A percentile compares a stretch with the other conserved stretches of the same genome.
Evolutionary conservation across 331 rosid genomes (phyloP).

Genomic region (Stylosanthes scabra): DNA sequence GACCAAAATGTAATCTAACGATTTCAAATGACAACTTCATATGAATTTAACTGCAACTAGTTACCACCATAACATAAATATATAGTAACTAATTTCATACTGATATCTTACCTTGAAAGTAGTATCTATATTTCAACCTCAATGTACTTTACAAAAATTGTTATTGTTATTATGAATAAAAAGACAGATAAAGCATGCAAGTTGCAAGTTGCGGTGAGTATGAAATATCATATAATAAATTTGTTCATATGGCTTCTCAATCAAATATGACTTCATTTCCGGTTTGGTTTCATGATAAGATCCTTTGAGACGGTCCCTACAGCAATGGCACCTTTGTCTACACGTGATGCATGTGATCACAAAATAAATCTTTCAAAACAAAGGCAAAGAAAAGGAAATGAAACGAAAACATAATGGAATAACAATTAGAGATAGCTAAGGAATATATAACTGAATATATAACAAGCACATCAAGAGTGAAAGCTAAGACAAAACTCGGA

Average conservation of each 20-base stretch:
- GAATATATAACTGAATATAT: not conserved
- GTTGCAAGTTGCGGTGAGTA: constrained; percentile 46
- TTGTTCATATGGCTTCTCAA: not conserved
- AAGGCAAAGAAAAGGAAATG: not conserved
- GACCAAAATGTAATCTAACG: too few relatives aligned
- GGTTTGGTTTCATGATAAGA: constrained; percentile 27
- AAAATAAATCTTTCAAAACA: constrained; percentile 24
- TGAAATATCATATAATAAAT: not conserved
- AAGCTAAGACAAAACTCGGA: not conserved
- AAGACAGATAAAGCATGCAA: constrained; percentile 36
- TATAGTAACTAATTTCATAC: too few relatives aligned
- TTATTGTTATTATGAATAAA: constrained; percentile 9
- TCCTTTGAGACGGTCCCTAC: constrained; percentile 38
- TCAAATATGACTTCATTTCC: constrained; percentile 10
- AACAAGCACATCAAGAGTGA: constrained; percentile 1
- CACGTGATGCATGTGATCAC: constrained; percentile 33
- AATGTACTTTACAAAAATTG: constrained; percentile 48
- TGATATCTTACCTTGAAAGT: too few relatives aligned
- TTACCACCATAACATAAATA: too few relatives aligned
- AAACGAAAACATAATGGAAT: not conserved
- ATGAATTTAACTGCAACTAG: too few relatives aligned
- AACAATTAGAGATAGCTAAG: not conserved
- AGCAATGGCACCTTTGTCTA: constrained; percentile 41
- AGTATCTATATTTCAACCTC: constrained; percentile 26
- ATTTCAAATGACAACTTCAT: too few relatives aligned